Conservation (phyloP, 2,329 filamentous ascomycete genomes). For the Fusarium austroafricanum region DNA sequence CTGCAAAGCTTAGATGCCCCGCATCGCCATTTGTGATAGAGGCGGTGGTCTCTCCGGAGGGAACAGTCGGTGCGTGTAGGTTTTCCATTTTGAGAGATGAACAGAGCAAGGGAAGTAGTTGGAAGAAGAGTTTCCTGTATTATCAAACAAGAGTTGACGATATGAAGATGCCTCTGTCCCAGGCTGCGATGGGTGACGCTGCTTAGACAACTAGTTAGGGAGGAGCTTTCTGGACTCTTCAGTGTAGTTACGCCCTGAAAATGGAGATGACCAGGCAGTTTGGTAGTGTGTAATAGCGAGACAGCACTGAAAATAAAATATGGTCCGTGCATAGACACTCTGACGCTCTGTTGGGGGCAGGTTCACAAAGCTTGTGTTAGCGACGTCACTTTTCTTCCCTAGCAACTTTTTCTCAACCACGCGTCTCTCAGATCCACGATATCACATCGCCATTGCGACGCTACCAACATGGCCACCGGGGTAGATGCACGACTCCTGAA, state of each 20-base stretch:
- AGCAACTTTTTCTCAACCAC: conserved; percentile 40
- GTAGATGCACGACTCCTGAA: conserved; percentile 91
- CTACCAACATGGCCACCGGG: conserved; percentile 76
- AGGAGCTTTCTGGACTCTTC: conserved; percentile 17
- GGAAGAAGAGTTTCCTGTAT: not conserved
- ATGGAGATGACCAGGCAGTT: not conserved
- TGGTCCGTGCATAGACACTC: conserved; percentile 28
- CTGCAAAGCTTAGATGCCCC: conserved; percentile 75
- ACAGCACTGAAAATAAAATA: not conserved
- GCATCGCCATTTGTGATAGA: conserved; percentile 70
- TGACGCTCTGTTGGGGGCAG: not conserved
- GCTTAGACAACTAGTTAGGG: conserved; percentile 11
- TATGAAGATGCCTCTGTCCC: conserved; percentile 3
- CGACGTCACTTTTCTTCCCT: conserved; percentile 49
- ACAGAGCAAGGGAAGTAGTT: conserved; percentile 16
- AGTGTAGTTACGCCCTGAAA: conserved; percentile 14
- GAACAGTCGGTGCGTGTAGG: conserved; percentile 68
- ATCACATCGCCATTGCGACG: conserved; percentile 32
- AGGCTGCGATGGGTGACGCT: conserved; percentile 41
- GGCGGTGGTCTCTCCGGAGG: conserved; percentile 80
- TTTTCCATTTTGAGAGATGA: conserved; percentile 59
- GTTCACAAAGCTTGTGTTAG: conserved; percentile 19
- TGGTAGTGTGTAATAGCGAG: conserved; percentile 1
- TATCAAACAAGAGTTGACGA: conserved; percentile 16
- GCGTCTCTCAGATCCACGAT: conserved; percentile 18